Conservation (phyloP, 257 asterid species). For the Apocynum venetum region DNA sequence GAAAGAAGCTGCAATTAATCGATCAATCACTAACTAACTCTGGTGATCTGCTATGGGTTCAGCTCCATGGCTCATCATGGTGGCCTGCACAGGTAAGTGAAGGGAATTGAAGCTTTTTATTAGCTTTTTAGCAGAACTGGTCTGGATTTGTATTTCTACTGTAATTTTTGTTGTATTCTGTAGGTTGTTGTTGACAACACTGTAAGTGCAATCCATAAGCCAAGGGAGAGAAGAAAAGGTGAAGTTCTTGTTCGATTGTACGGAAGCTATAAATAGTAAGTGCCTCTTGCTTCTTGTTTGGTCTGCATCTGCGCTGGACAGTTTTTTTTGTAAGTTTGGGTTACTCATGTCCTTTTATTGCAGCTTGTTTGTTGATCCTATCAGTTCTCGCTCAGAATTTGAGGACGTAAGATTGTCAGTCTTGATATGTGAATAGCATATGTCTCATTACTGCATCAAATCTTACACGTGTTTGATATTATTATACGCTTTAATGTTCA, state of each 20-base stretch:
- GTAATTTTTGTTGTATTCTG: neutral
- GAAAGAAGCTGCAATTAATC: slow-evolving; percentile 5
- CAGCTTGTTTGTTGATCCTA: slow-evolving; percentile 7
- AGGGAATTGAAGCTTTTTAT: slow-evolving; percentile 1
- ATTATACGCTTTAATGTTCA: neutral
- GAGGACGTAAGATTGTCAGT: slow-evolving; percentile 1
- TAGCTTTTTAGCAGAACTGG: neutral
- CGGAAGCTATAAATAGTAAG: slow-evolving; percentile 20
- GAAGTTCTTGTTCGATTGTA: slow-evolving; percentile 22
- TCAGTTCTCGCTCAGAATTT: slow-evolving; percentile 3
- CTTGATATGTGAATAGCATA: neutral
- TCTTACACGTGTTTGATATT: neutral
- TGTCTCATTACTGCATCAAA: neutral
- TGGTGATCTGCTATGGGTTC: slow-evolving; percentile 24
- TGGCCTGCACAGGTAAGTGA: slow-evolving; percentile 23
- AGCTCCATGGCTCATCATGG: slow-evolving; percentile 18
- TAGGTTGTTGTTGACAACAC: slow-evolving; percentile 21
- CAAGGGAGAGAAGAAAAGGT: slow-evolving; percentile 1
- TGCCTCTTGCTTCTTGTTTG: neutral
- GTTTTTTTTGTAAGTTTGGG: neutral
- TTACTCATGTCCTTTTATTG: neutral
- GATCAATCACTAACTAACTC: neutral
- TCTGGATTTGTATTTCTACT: neutral
- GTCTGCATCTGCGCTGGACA: neutral
- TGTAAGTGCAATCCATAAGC: slow-evolving; percentile 1